Evolutionary conservation across 2,329 filamentous ascomycete genomes (phyloP).

Genomic region (Albophoma yamanashiensis): DNA sequence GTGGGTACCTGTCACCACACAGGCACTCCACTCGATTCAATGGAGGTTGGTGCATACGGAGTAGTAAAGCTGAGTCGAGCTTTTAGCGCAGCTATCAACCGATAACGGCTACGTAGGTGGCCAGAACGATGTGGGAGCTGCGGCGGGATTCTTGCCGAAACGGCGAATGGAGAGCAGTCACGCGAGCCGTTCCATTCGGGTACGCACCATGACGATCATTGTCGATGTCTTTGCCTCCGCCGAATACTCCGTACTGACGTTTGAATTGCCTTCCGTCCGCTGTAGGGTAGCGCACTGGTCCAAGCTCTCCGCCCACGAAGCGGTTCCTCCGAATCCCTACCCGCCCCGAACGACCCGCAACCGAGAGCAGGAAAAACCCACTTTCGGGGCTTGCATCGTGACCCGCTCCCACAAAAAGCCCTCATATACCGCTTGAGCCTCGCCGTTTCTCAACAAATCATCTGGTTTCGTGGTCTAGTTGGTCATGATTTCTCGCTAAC

Average conservation of each 20-base stretch:
- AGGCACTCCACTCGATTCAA: no score
- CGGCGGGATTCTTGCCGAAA: no score
- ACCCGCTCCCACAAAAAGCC: background rate
- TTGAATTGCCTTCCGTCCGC: background rate
- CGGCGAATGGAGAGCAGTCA: no score
- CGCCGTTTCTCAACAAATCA: background rate
- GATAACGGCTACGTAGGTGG: no score
- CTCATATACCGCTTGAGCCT: background rate
- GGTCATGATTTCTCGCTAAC: slow-evolving; percentile 27
- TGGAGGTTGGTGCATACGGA: no score
- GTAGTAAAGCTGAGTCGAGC: no score
- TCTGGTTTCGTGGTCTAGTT: slow-evolving; percentile 26
- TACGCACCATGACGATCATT: background rate
- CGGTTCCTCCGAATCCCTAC: background rate
- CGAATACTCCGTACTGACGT: no score
- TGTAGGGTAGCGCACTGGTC: background rate
- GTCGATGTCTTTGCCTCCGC: background rate
- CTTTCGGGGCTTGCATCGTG: background rate
- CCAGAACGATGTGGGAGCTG: no score
- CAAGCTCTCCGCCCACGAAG: background rate
- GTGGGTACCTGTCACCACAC: no score
- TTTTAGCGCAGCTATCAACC: no score
- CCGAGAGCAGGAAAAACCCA: background rate
- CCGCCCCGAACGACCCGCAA: background rate
- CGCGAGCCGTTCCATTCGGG: background rate